These are phyloP conservation scores for Maudiozyma humilis DNA, from an alignment of 1,139 yeast species.

Conservation along the genomic window DNA sequence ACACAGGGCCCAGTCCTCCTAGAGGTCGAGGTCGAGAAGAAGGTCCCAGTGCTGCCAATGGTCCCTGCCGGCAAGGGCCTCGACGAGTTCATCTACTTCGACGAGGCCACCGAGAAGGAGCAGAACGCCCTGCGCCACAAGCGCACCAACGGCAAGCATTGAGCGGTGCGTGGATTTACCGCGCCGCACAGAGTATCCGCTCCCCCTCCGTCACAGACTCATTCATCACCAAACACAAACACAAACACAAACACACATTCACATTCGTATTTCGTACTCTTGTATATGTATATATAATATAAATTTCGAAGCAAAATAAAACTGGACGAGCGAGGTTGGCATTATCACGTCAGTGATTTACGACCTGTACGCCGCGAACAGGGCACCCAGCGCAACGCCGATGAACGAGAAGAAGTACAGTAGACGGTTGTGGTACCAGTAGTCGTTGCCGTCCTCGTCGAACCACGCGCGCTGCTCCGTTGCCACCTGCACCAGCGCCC, in stretches of 20 bases:
- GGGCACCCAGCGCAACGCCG: background rate
- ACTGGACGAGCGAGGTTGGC: constrained; percentile 65
- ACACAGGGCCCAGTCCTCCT: constrained; percentile 77
- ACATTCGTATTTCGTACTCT: background rate
- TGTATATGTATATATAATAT: background rate
- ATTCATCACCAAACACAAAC: constrained; percentile 80
- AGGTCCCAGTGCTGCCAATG: constrained; percentile 97
- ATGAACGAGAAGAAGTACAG: background rate
- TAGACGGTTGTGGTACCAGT: constrained; percentile 6
- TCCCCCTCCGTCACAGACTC: too few species aligned
- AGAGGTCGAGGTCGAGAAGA: constrained; percentile 87
- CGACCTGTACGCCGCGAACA: too few species aligned
- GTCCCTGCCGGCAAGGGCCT: constrained; percentile 94
- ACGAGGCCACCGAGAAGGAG: constrained; percentile 68
- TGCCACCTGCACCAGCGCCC: constrained; percentile 14
- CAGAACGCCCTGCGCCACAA: constrained; percentile 45
- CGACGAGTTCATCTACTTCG: constrained; percentile 84
- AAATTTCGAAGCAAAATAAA: constrained; percentile 41
- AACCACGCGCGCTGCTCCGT: constrained; percentile 23
- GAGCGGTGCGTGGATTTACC: too few species aligned
- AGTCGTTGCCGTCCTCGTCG: constrained; percentile 18
- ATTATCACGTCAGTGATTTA: background rate
- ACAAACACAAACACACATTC: background rate
- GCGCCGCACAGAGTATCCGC: too few species aligned
- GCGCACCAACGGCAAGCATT: constrained; percentile 45